Evolutionary conservation across 1,284 basidiomycete species (phyloP), one percentile per base, ranked within the genome.

Genomic region (Irpex rosettiformis): DNA sequence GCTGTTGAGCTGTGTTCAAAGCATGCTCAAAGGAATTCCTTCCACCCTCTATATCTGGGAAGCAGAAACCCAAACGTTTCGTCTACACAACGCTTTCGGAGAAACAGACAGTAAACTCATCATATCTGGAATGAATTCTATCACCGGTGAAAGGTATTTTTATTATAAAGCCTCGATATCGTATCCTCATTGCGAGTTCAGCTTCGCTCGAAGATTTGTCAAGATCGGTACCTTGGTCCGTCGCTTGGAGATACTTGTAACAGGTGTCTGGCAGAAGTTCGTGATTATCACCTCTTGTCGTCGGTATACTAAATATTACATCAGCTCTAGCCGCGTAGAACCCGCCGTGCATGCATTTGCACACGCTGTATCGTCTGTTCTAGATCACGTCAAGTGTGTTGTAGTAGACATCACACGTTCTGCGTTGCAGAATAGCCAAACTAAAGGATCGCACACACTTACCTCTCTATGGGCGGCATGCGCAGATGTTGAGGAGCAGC

Each of bases 21-120:
- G 78, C 67, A 81, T 79, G 3, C 73, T 86, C 6, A 73, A 85
- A 27, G 89, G 89, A 27, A 78, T 80, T 3, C 86, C 89, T 1
- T 91, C 90, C 8, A 64, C 74, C 3, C 70, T 88, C 29, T 80
- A 87, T 66, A 70, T 71, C 4, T 92, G 89, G 89, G 77, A 89
- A 66, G 42, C 69, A 1, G 40, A 33, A 0, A 66, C 66, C 3
- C 82, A 89, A 62, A 73, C 68, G 16, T 89, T 92, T 64, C 64
- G 77, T 1, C 75, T 77, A 56, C 58, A 66, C 16, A 69, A 65
- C 7, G 62, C 71, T 1, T 64, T 61, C 5, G 64, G 71, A 29
- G 73, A 65, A 11, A 68, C 70, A 42, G 64, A 2, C 1, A 43
- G 42, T 8, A 21, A 13, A 13, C 3, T 58, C 5, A 10, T 52